Evolutionary conservation across 140 eudicot species (phyloP).

Genomic region (Stevia rebaudiana): DNA sequence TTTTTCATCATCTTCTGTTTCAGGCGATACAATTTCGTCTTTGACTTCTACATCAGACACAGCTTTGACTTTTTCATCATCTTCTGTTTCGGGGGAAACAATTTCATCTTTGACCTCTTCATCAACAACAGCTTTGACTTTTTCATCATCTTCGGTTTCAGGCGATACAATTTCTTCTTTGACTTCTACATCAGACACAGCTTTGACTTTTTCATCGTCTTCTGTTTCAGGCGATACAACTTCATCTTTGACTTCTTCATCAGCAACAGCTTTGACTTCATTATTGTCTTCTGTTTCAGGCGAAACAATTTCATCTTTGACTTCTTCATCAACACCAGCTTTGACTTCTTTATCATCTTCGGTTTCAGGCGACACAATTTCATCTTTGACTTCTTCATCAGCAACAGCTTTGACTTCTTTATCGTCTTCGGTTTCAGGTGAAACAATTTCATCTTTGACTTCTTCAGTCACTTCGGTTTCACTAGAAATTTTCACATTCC

Average conservation of each 20-base stretch:
- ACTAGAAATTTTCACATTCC: slow-evolving; percentile 16
- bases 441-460: neutral
- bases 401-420: slow-evolving; percentile 3
- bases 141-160: slow-evolving; percentile 8
- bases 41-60: neutral
- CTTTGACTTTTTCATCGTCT: neutral
- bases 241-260: slow-evolving; percentile 11
- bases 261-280: neutral
- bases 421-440: neutral
- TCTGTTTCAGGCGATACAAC: neutral
- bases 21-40: too few species aligned
- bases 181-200: neutral
- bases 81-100: neutral
- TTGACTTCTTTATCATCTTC: neutral
- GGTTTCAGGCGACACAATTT: slow-evolving; percentile 2
- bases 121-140: neutral
- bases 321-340: neutral
- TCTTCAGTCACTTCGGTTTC: slow-evolving; percentile 15
- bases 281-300: slow-evolving; percentile 5
- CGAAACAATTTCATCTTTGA: neutral
- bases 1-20: too few species aligned
- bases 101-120: neutral
- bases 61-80: neutral
- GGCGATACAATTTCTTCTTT: neutral
- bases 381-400: slow-evolving; percentile 12